A percentile compares a stretch with the other conserved stretches of the same genome.
These are phyloP conservation scores for Plectranthus barbatus DNA, from an alignment of 257 asterid genomes.

Conservation along the genomic window DNA sequence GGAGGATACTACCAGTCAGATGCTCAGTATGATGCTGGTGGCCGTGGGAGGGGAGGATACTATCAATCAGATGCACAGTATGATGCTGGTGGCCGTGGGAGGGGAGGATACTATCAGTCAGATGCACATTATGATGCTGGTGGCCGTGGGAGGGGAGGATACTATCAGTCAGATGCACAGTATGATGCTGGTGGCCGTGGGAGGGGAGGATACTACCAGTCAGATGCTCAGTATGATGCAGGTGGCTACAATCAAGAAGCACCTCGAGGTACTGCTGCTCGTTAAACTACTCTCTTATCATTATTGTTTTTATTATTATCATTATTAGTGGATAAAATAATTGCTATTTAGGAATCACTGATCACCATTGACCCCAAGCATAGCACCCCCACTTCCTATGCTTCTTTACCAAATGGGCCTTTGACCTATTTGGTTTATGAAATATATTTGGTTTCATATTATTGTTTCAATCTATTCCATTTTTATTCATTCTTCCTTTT, in stretches of 20 bases:
- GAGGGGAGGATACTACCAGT: constrained; percentile 67
- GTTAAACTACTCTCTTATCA: not conserved
- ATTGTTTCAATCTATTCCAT: not conserved
- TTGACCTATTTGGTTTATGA: not conserved
- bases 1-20: constrained; percentile 49
- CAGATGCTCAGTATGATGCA: constrained; percentile 40
- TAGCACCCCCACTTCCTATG: not conserved
- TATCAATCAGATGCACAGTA: constrained; percentile 39
- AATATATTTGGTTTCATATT: not conserved
- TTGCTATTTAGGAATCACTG: not conserved
- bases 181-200: constrained; percentile 50
- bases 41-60: constrained; percentile 84
- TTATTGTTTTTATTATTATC: not conserved
- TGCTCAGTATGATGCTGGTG: constrained; percentile 21
- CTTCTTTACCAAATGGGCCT: not conserved
- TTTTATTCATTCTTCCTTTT: not conserved
- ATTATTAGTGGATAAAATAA: not conserved
- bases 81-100: constrained; percentile 62
- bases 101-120: constrained; percentile 57
- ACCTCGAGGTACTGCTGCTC: constrained; percentile 36
- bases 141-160: constrained; percentile 82
- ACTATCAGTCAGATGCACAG: constrained; percentile 22
- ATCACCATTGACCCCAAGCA: not conserved
- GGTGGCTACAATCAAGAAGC: constrained; percentile 69
- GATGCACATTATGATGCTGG: constrained; percentile 1